Evolutionary conservation across 805 yeast genomes (phyloP), one percentile per base, ranked within the genome.

Genomic region (Kuraishia molischiana): DNA sequence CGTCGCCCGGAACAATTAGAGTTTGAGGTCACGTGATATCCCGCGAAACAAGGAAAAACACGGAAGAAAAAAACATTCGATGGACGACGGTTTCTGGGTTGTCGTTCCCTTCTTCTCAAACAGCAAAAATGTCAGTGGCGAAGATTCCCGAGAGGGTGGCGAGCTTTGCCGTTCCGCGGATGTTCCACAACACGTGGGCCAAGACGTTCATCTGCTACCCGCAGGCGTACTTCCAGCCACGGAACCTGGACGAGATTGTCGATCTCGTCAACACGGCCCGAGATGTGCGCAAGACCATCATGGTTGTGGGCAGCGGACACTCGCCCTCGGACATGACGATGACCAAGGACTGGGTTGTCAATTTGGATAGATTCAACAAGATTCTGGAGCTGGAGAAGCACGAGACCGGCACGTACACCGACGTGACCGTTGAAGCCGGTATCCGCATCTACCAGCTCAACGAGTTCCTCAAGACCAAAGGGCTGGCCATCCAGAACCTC

Each of bases 381-480:
- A 74, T 86, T 15, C 47, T 79, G 19, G 57, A 52, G 5, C 39
- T 54, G 11, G 56, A 66, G 29, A 70, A 67, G 29, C 66, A 74
- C 39, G 58, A 54, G 18, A 72, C 77, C n/a, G 78, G 79, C 8
- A 68, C 76, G 43, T 90, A 66, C 55, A 83, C 94, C 5, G 97
- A 90, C 59, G 77, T 90, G 38, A 82, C 92, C 0, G 95, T 87
- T n/a, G 95, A 90, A 57, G 95, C 96, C 0, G 98, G 98, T 21
- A 69, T 85, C 39, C 67, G 96, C 43, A 62, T 90, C 10, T 79
- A 66, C 52, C 81, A 85, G 53, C 61, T 90, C 52, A 86, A 84
- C 56, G 77, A 77, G 9, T 66, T 67, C 42, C 66, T 90, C 43
- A 79, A 75, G 19, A 44, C 63, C 10, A 68, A 73, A 44, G 80